These are phyloP conservation scores for Colletotrichum chrysophilum DNA, from an alignment of 2,329 filamentous ascomycete genomes.

Conservation along the genomic window DNA sequence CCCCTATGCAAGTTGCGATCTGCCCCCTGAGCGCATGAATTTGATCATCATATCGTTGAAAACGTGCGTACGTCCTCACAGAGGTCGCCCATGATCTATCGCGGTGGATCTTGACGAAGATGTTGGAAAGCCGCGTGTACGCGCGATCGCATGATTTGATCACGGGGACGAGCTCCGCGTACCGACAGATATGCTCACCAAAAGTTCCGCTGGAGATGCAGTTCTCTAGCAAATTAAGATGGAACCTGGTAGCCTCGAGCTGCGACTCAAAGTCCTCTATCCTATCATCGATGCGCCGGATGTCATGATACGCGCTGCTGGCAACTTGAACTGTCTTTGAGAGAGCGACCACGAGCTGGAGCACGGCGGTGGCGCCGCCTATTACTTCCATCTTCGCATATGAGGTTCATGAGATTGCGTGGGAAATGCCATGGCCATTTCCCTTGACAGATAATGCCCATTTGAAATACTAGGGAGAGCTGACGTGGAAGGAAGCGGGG, in stretches of 20 bases:
- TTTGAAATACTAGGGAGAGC: background rate
- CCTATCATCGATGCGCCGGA: background rate
- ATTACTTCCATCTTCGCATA: background rate
- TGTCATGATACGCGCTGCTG: background rate
- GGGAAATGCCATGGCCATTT: background rate
- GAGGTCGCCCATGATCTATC: background rate
- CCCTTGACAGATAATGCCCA: background rate
- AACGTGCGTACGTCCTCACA: background rate
- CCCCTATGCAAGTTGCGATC: background rate
- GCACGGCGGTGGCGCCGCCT: background rate
- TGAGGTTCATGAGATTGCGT: accelerated
- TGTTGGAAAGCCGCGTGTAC: background rate
- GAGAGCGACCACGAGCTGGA: background rate
- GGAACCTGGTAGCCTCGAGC: background rate
- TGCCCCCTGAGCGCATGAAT: background rate
- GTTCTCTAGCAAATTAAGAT: background rate
- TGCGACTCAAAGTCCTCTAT: background rate
- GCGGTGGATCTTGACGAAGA: background rate
- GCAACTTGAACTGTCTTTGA: background rate
- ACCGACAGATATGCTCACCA: background rate
- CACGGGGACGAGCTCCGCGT: background rate
- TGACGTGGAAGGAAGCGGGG: background rate
- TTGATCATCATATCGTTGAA: background rate
- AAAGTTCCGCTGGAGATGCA: background rate
- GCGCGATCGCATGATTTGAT: background rate